Base-by-base conservation (phyloP, 805 yeast species). In the Barnettozyma vustinii region DNA sequence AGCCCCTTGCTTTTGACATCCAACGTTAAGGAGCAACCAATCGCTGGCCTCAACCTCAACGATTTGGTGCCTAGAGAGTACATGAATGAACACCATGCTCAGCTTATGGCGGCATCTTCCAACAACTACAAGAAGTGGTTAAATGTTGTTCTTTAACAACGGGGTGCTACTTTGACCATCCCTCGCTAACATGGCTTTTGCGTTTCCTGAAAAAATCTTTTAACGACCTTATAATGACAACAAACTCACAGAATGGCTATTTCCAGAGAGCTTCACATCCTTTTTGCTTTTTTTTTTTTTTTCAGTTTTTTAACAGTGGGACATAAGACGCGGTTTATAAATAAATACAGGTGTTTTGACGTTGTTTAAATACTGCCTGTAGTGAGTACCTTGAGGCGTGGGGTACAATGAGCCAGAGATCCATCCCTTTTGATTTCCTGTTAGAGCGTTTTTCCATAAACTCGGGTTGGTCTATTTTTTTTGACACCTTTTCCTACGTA, bases 91-190 rank as follows among this genome's bases (percentile, higher is more conserved):
- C 53, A 52, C 15, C 59, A 54, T 44, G 47, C 53, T 9, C 58
- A 52, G 19, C 48, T 57, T n/a, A 45, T 57, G 19, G 61, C 63
- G 18, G 61, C 62, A 9, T 60, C 64, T 18, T 61, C 65, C 12
- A 58, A 53, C 52, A 60, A 60, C 47, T 61, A 61, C 52, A 60
- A 51, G 46, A 61, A 61, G 51, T 61, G 65, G 65, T 52, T 61
- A 48, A 58, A 55, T 43, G 62, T 59, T 47, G 56, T 47, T 21
- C 50, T 45, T 41, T 52, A 45, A 42, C 42, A 33, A 23, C n/a
- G 3, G 3, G 9, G 40, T 25, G 9, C 12, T 15, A 26, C 25
- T 23, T 16, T 20, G 39, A 37, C 15, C 25, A 26, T 37, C 37
- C 25, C 21, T 27, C 16, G 9, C 30, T 15, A 8, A 13, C 15